phyloP scores from a whole-genome alignment of 164 flowering plant species.

The Annona cherimola region DNA sequence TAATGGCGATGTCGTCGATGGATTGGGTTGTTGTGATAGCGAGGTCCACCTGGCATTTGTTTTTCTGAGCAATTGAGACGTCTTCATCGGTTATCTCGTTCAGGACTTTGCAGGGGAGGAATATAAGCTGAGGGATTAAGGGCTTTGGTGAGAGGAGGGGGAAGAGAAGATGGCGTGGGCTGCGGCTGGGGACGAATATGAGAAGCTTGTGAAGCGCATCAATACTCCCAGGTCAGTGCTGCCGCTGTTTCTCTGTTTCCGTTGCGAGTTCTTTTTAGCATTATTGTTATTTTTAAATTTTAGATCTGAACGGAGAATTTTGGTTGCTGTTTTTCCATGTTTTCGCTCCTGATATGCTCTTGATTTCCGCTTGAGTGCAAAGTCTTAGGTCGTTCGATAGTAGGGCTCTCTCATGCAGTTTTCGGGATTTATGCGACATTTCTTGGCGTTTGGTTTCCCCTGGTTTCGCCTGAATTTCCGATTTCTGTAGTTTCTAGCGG shows the following conservation, averaged over 20 bases:
- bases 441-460: conserved; percentile 3
- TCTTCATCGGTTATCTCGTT: background rate
- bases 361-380: background rate
- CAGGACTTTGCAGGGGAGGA: background rate
- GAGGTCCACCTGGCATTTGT: conserved; percentile 1
- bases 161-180: conserved; percentile 34
- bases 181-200: conserved; percentile 49
- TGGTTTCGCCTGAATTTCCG: background rate
- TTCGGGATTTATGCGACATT: background rate
- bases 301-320: background rate
- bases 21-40: conserved; percentile 8
- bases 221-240: conserved; percentile 60
- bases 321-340: background rate
- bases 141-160: background rate
- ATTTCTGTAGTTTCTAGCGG: background rate
- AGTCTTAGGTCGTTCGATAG: background rate
- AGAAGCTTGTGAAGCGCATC: conserved; percentile 64
- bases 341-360: background rate
- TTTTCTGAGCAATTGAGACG: background rate
- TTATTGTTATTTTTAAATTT: background rate
- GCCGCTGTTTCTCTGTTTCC: background rate
- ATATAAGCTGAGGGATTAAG: background rate
- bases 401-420: background rate
- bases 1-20: conserved; percentile 21
- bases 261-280: background rate